A percentile compares a stretch with the other conserved stretches of the same genome.
phyloP scores from a whole-genome alignment of 352 stramenopile genomes.

The Achlya hypogyna region DNA sequence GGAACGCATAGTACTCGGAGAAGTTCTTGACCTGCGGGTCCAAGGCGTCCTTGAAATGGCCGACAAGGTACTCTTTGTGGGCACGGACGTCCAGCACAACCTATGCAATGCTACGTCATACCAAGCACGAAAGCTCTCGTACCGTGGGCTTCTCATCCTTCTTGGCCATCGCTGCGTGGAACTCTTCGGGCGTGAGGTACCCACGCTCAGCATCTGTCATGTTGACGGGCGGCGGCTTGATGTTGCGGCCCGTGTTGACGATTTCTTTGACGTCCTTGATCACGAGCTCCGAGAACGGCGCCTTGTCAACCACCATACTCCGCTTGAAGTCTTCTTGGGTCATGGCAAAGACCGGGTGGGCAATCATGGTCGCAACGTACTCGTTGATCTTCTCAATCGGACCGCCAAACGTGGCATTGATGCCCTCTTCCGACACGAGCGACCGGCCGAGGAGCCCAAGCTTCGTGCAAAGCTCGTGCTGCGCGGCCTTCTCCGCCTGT shows the following conservation, averaged over 20 bases:
- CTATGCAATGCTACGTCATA: background rate
- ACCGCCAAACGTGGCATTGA: conserved; percentile 73
- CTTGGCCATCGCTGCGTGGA: conserved; percentile 55
- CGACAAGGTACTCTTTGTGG: conserved; percentile 57
- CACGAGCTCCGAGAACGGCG: conserved; percentile 52
- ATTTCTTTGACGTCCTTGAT: conserved; percentile 77
- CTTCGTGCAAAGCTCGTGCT: conserved; percentile 39
- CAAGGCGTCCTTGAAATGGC: conserved; percentile 57
- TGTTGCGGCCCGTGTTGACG: conserved; percentile 46
- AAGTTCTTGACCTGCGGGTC: conserved; percentile 68
- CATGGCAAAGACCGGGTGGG: conserved; percentile 44
- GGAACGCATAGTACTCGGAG: conserved; percentile 60
- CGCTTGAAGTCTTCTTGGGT: conserved; percentile 66
- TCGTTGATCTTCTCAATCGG: conserved; percentile 36
- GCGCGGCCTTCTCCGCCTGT: conserved; percentile 33
- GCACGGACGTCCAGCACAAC: conserved; percentile 53
- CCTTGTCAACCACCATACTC: conserved; percentile 32
- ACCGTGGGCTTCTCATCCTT: conserved; percentile 30
- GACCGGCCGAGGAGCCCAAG: conserved; percentile 59
- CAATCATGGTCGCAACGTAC: conserved; percentile 53
- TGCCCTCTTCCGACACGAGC: conserved; percentile 70
- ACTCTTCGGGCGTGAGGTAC: conserved; percentile 69
- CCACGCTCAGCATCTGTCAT: conserved; percentile 45
- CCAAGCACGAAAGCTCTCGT: background rate
- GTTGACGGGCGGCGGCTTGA: conserved; percentile 43